These are phyloP conservation scores for Vaccinium vitisidaea DNA, from an alignment of 148 eudicot species.

Conservation along the genomic window DNA sequence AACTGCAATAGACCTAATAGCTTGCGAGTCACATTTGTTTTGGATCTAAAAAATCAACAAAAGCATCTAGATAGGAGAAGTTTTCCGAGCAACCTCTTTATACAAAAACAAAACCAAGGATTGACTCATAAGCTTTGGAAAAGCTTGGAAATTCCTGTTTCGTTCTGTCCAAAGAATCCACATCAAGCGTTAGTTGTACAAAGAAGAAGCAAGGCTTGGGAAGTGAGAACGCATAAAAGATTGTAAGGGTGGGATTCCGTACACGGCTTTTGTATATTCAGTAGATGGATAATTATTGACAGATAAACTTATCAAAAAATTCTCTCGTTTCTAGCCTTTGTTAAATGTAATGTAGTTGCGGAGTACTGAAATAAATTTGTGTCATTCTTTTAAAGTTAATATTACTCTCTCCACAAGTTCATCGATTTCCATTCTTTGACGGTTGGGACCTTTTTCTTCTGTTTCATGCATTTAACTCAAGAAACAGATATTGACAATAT, in stretches of 20 bases:
- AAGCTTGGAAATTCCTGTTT: background rate
- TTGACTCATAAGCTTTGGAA: background rate
- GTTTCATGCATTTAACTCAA: too few relatives aligned
- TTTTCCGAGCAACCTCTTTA: background rate
- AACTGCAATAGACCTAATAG: background rate
- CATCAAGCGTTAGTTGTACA: background rate
- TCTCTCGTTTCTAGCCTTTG: background rate
- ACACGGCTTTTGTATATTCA: background rate
- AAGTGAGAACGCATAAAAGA: background rate
- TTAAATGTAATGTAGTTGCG: background rate
- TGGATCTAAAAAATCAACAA: background rate
- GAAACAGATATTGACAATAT: too few relatives aligned
- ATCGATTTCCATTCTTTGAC: background rate
- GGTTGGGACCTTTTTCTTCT: background rate
- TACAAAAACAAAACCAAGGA: background rate
- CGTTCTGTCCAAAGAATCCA: background rate
- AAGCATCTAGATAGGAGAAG: background rate
- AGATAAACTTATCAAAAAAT: background rate
- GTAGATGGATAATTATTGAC: background rate
- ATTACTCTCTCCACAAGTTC: background rate
- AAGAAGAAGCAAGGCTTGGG: background rate
- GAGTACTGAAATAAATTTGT: background rate
- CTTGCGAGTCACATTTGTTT: background rate
- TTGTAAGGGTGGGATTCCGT: background rate
- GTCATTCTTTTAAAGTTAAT: background rate